phyloP scores from a whole-genome alignment of 805 yeast species.

The Metschnikowia kunwiensis region DNA sequence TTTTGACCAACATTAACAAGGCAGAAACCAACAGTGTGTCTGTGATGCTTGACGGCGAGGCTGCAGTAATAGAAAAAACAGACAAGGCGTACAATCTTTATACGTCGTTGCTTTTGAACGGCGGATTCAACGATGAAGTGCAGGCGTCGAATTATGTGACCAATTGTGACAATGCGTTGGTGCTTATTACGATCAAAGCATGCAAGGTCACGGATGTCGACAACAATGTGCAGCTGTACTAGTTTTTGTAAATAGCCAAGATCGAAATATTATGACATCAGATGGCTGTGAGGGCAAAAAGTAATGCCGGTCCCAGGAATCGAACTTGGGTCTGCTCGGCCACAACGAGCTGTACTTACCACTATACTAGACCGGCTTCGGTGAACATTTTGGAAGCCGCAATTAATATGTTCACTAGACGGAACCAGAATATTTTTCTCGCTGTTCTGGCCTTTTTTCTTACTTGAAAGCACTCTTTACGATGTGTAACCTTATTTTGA shows the following conservation, averaged over 20 bases:
- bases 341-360: slow-evolving; percentile 73
- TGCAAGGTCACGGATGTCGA: slow-evolving; percentile 80
- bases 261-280: slow-evolving; percentile 15
- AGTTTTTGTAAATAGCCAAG: background rate
- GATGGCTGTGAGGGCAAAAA: slow-evolving; percentile 18
- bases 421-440: too few species aligned
- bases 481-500: too few species aligned
- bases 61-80: slow-evolving; percentile 45
- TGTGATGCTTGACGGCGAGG: slow-evolving; percentile 76
- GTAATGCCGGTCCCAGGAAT: slow-evolving; percentile 65
- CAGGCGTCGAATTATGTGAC: slow-evolving; percentile 49
- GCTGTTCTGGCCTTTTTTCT: too few species aligned
- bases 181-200: slow-evolving; percentile 59
- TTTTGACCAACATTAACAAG: slow-evolving; percentile 75
- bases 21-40: slow-evolving; percentile 70
- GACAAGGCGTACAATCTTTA: slow-evolving; percentile 56
- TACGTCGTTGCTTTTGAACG: slow-evolving; percentile 56
- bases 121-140: slow-evolving; percentile 65
- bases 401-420: too few species aligned
- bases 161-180: slow-evolving; percentile 57
- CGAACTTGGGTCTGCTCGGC: slow-evolving; percentile 74
- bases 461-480: too few species aligned
- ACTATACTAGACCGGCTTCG: slow-evolving; percentile 52
- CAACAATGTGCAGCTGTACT: slow-evolving; percentile 47
- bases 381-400: background rate